These are phyloP conservation scores for Astragalus glycyphyllos DNA, from an alignment of 306 rosid genomes.

Conservation along the genomic window DNA sequence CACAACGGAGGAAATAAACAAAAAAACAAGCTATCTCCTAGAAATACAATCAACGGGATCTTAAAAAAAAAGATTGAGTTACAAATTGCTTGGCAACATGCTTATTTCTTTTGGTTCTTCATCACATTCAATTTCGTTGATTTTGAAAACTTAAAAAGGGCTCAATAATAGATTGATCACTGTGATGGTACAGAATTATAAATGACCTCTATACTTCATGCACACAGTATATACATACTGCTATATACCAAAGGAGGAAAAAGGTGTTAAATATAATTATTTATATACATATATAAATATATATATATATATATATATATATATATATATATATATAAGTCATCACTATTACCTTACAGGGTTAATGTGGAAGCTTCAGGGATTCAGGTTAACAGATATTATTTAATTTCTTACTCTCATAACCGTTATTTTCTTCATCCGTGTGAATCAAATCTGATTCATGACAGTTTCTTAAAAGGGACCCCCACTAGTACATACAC, in stretches of 20 bases:
- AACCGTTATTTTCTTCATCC: slow-evolving; percentile 48
- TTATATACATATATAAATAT: no score
- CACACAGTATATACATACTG: slow-evolving; percentile 8
- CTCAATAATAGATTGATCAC: no score
- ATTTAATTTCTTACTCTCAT: slow-evolving; percentile 37
- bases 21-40: no score
- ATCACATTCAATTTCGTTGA: neutral
- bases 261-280: no score
- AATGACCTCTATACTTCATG: slow-evolving; percentile 30
- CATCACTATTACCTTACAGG: slow-evolving; percentile 34
- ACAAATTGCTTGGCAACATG: neutral
- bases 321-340: neutral
- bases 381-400: slow-evolving; percentile 29
- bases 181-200: neutral
- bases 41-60: no score
- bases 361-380: slow-evolving; percentile 39
- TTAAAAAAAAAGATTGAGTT: no score
- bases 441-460: slow-evolving; percentile 54
- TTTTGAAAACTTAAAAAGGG: no score
- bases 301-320: no score
- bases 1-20: no score
- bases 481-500: slow-evolving; percentile 36
- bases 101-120: neutral
- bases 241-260: slow-evolving; percentile 7
- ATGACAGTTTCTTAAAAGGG: slow-evolving; percentile 51